A percentile compares a stretch with the other conserved stretches of the same genome.
Evolutionary conservation across 2,329 filamentous ascomycete species (phyloP).

Genomic region (Rhynchosporium agropyri): DNA sequence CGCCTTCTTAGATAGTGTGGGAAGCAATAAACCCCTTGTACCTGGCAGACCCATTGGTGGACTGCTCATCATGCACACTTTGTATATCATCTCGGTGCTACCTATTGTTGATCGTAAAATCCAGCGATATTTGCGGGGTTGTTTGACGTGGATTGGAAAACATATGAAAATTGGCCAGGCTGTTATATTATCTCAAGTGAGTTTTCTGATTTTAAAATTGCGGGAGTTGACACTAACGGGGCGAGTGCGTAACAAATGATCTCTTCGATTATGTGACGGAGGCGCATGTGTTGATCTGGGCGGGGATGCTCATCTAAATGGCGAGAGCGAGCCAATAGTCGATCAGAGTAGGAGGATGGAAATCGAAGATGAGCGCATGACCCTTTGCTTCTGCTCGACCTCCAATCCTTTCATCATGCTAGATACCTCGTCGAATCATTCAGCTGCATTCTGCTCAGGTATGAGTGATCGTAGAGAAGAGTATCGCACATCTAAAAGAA

Average conservation of each 20-base stretch:
- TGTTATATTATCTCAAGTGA: constrained; percentile 34
- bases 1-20: not conserved
- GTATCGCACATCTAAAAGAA: too few species aligned
- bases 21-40: not conserved
- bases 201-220: not conserved
- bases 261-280: constrained; percentile 11
- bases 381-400: too few species aligned
- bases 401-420: too few species aligned
- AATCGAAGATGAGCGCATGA: not conserved
- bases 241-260: constrained; percentile 6
- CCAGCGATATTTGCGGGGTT: constrained; percentile 29
- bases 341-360: not conserved
- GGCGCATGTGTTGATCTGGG: constrained; percentile 15
- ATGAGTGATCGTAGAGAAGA: too few species aligned
- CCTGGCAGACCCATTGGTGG: constrained; percentile 36
- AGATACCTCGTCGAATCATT: too few species aligned
- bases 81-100: constrained; percentile 32
- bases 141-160: constrained; percentile 37
- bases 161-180: constrained; percentile 41
- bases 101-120: constrained; percentile 24
- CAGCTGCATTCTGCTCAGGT: too few species aligned
- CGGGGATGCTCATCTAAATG: constrained; percentile 9
- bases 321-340: too few species aligned
- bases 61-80: constrained; percentile 38
- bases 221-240: not conserved